These are phyloP conservation scores for Fragaria nilgerrensis DNA, from an alignment of 306 rosid genomes.

Conservation along the genomic window DNA sequence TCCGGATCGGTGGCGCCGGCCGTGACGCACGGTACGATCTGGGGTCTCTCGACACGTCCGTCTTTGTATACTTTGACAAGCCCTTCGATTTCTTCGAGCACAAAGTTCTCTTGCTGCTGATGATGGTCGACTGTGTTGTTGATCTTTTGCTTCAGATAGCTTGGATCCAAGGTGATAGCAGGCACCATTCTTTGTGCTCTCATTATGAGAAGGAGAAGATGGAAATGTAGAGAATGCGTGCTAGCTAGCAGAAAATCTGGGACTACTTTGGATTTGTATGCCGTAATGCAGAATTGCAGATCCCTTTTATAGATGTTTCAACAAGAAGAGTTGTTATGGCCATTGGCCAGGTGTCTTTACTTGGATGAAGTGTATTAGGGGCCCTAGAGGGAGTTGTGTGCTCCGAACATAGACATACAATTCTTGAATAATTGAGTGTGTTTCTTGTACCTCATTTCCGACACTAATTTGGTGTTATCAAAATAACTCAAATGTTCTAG, in stretches of 20 bases:
- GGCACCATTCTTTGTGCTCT: conserved; percentile 40
- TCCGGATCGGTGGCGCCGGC: conserved; percentile 33
- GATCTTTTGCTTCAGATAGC: conserved; percentile 24
- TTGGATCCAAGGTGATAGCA: conserved; percentile 44
- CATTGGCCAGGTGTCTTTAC: conserved; percentile 30
- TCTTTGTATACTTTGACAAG: conserved; percentile 65
- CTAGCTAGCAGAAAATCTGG: neutral
- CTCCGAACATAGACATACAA: conserved; percentile 2
- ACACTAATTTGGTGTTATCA: too few species aligned
- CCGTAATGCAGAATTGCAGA: neutral
- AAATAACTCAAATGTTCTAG: too few species aligned
- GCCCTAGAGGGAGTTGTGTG: neutral
- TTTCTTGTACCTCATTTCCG: too few species aligned
- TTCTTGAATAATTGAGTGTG: too few species aligned
- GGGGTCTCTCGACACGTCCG: conserved; percentile 66
- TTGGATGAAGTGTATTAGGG: conserved; percentile 31
- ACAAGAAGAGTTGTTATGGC: neutral
- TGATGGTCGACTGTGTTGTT: neutral
- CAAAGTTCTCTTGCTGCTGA: conserved; percentile 20
- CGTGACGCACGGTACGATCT: conserved; percentile 57
- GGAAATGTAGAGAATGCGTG: neutral
- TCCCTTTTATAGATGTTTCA: neutral
- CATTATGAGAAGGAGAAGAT: conserved; percentile 1
- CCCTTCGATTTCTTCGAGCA: conserved; percentile 69
- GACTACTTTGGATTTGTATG: neutral